Conservation (phyloP, 768 basidiomycete species). For the Sarcodon sp. region DNA sequence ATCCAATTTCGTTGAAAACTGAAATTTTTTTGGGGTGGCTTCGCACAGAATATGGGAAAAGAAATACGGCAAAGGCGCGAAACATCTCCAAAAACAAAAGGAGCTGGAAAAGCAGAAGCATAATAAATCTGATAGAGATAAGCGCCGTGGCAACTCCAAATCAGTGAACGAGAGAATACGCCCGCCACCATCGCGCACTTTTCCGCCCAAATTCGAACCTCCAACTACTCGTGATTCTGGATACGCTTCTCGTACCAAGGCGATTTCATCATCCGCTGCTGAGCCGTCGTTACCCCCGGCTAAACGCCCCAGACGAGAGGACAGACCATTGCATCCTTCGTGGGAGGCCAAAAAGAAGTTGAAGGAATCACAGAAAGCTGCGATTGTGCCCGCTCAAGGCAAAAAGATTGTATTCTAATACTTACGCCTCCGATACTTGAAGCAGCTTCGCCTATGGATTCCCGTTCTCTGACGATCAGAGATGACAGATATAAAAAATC, state of each 20-base stretch:
- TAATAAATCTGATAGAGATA: slow-evolving; percentile 3
- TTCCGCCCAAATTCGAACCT: background rate
- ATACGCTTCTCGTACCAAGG: background rate
- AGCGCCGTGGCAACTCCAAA: background rate
- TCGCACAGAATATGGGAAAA: slow-evolving; percentile 87
- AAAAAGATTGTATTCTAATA: slow-evolving; percentile 66
- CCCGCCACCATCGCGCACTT: too few relatives aligned
- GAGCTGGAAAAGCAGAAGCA: slow-evolving; percentile 9
- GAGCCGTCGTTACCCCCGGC: slow-evolving; percentile 1
- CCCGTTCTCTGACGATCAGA: too few relatives aligned
- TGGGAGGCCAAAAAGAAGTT: slow-evolving; percentile 90
- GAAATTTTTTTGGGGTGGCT: background rate
- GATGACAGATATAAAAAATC: too few relatives aligned
- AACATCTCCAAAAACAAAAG: slow-evolving; percentile 67
- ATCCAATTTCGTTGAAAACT: background rate
- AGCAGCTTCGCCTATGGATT: too few relatives aligned
- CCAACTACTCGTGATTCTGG: slow-evolving; percentile 13
- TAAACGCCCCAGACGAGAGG: slow-evolving; percentile 9
- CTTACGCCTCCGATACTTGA: too few relatives aligned
- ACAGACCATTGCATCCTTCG: slow-evolving; percentile 70
- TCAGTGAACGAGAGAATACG: background rate
- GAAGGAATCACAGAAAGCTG: slow-evolving; percentile 55
- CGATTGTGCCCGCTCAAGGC: slow-evolving; percentile 56
- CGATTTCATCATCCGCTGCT: slow-evolving; percentile 5
- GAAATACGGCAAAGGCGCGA: slow-evolving; percentile 84